A percentile compares a stretch with the other conserved stretches of the same genome.
Evolutionary conservation across 148 eudicot genomes (phyloP).

Genomic region (Amaranthus hypochondriacus): DNA sequence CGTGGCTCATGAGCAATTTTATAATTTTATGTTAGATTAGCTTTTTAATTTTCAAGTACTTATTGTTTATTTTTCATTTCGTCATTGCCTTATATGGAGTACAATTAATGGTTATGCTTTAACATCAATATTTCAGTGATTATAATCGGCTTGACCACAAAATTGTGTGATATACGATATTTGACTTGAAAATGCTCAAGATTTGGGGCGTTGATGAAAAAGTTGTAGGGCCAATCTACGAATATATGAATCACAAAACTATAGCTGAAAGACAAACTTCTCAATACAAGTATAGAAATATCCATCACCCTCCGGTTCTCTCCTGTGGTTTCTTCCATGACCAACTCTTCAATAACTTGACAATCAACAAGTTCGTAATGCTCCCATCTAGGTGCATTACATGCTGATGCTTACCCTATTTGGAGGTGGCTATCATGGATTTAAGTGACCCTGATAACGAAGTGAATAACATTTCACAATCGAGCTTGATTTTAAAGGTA

Average conservation of each 20-base stretch:
- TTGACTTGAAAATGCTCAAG: conserved; percentile 17
- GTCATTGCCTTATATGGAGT: too few species aligned
- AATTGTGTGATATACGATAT: conserved; percentile 21
- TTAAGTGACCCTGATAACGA: too few species aligned
- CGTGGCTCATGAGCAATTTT: too few species aligned
- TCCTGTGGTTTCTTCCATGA: conserved; percentile 18
- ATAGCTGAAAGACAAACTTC: conserved; percentile 11
- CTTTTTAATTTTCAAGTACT: too few species aligned
- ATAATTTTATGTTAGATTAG: too few species aligned
- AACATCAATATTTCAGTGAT: too few species aligned
- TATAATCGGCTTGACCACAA: conserved; percentile 1
- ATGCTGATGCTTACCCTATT: too few species aligned
- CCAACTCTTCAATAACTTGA: conserved; percentile 15
- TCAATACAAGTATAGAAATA: conserved; percentile 7
- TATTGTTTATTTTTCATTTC: too few species aligned
- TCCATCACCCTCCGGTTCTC: conserved; percentile 15
- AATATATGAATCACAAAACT: conserved; percentile 13
- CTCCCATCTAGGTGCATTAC: conserved; percentile 1
- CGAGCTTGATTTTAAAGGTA: too few species aligned
- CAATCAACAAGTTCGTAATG: conserved; percentile 20
- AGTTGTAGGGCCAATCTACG: conserved; percentile 15
- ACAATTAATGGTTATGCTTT: too few species aligned
- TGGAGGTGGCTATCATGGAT: too few species aligned
- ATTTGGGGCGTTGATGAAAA: conserved; percentile 18
- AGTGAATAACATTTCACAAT: too few species aligned